phyloP scores from a whole-genome alignment of 192 early-diverging fungal species.

The Mortierella hygrophila region DNA sequence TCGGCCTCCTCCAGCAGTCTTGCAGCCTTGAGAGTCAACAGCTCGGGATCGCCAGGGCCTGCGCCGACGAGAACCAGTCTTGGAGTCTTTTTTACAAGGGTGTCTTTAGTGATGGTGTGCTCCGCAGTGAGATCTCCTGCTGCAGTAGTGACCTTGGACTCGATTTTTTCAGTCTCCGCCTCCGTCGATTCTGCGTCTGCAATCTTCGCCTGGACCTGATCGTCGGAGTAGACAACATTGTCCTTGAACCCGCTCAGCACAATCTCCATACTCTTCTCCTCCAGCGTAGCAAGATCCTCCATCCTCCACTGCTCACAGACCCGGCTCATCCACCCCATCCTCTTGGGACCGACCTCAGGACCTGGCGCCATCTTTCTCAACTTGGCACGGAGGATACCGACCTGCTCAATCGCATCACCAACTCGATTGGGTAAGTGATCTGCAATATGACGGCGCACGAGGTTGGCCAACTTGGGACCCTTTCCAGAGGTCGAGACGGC shows the following conservation, averaged over 20 bases:
- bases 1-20: constrained; percentile 77
- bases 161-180: background rate
- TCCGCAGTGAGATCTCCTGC: background rate
- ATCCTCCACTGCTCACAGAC: constrained; percentile 89
- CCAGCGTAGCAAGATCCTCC: constrained; percentile 76
- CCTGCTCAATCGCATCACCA: constrained; percentile 79
- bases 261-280: constrained; percentile 69
- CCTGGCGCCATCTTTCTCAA: constrained; percentile 75
- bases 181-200: background rate
- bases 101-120: background rate
- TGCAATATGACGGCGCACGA: constrained; percentile 79
- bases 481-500: constrained; percentile 91
- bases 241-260: constrained; percentile 75
- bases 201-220: constrained; percentile 27
- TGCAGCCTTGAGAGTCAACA: constrained; percentile 82
- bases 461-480: constrained; percentile 89
- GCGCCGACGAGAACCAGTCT: constrained; percentile 81
- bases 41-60: constrained; percentile 86
- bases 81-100: background rate
- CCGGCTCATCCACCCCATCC: constrained; percentile 89
- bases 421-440: constrained; percentile 68
- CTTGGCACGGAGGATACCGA: constrained; percentile 73
- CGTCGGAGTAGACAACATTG: constrained; percentile 42
- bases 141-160: background rate
- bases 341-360: constrained; percentile 69